A percentile compares a stretch with the other conserved stretches of the same genome.
Conservation (phyloP, 345 rosid species). For the Gossypium longicalyx region DNA sequence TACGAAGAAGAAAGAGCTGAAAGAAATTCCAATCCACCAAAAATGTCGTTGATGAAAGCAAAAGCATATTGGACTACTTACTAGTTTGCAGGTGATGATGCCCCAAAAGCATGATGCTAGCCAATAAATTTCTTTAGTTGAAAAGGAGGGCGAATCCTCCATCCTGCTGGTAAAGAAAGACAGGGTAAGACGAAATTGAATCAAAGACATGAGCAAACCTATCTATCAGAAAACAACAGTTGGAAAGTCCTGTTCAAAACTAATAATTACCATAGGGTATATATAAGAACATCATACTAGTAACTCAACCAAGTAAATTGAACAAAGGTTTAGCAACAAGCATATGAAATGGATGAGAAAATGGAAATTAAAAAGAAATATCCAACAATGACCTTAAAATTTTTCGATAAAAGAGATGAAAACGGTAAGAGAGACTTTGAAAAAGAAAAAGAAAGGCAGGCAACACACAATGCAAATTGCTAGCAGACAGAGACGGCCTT, state of each 20-base stretch:
- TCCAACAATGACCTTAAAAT: background rate
- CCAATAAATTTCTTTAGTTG: no score
- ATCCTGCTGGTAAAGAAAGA: constrained; percentile 4
- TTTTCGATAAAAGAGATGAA: background rate
- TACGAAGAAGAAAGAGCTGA: no score
- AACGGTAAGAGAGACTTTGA: background rate
- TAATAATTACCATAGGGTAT: background rate
- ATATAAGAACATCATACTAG: background rate
- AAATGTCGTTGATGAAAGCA: no score
- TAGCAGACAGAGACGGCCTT: background rate
- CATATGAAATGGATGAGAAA: background rate
- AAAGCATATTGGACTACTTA: no score
- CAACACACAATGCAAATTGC: background rate
- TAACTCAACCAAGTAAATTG: background rate
- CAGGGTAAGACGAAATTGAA: background rate
- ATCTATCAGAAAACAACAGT: background rate
- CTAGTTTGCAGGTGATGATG: no score
- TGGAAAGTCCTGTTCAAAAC: no score
- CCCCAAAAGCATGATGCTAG: no score
- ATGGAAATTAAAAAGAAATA: background rate
- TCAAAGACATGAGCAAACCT: background rate
- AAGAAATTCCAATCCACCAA: no score
- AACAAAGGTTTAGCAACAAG: background rate
- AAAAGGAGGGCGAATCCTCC: constrained; percentile 21
- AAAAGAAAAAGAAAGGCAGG: background rate